Percentiles rank a stretch among this genome's conserved stretches.
These are phyloP conservation scores for Nakazawaea siamensis DNA, from an alignment of 805 yeast genomes.

Conservation along the genomic window DNA sequence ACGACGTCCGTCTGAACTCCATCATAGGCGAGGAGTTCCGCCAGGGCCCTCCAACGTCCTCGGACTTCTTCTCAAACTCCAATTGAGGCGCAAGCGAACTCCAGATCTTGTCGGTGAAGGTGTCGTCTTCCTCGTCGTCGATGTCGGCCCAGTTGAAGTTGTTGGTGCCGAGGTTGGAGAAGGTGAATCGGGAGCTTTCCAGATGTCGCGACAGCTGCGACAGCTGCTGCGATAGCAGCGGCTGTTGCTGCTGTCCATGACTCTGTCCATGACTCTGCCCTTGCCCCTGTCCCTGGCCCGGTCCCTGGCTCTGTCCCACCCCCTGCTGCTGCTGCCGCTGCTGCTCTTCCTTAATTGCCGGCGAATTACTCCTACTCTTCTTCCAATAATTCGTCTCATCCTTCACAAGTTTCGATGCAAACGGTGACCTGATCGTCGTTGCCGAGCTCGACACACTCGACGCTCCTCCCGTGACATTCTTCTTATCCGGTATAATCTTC, in stretches of 20 bases:
- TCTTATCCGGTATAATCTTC: constrained; percentile 10
- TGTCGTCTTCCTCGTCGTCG: constrained; percentile 11
- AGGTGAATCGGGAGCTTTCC: constrained; percentile 10
- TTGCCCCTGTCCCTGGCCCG: too few species aligned
- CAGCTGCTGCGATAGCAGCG: too few species aligned
- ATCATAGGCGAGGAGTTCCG: background rate
- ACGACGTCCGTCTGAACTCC: background rate
- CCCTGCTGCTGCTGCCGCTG: too few species aligned
- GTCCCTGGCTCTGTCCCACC: too few species aligned
- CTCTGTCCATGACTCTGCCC: too few species aligned
- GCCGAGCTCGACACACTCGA: background rate
- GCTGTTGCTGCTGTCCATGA: too few species aligned
- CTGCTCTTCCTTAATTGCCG: constrained; percentile 3
- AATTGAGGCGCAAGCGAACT: background rate
- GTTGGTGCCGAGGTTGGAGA: constrained; percentile 6
- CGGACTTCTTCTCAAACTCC: background rate
- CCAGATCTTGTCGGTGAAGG: constrained; percentile 10
- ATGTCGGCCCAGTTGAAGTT: constrained; percentile 16
- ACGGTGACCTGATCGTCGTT: too few species aligned
- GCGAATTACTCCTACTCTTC: constrained; percentile 8
- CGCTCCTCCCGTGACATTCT: background rate
- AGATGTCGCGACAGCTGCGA: too few species aligned
- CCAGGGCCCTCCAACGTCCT: too few species aligned
- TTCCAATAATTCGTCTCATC: constrained; percentile 10
- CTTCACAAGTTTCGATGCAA: background rate